Evolutionary conservation across 257 asterid species (phyloP), one percentile per base, ranked within the genome.

Genomic region (Ilex asprella): DNA sequence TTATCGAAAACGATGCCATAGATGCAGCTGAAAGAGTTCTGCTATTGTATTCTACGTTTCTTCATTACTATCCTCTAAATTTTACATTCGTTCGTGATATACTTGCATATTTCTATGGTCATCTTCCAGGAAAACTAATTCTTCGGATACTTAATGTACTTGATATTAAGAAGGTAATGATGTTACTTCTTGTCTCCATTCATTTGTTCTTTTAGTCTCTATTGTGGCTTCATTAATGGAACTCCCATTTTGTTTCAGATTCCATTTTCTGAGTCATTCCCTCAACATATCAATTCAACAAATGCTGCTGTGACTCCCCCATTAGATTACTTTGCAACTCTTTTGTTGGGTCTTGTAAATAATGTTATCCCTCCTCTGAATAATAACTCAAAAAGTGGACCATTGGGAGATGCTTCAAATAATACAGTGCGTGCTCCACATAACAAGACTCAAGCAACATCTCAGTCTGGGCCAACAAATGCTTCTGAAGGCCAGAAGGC

Each of bases 71-170:
- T 80, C 95, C 99, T 69, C 71, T 89, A 74, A 86, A 83, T 76
- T 92, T 92, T 59, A 87, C 96, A 39, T 92, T 92, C 75, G 99
- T 89, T 77, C 99, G 97, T 5, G 99, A 92, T 69, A 87, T 92
- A 77, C 97, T 92, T 60, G 89, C 96, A 57, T 92, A 92, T 82
- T 92, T 92, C 79, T 92, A 92, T 54, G 94, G 97, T 61, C 96
- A 92, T 85, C 97, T 92, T 68, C 94, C 94, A 31, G 95, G 83
- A 73, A 89, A 92, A 76, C 85, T 92, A 61, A 84, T 87, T 68
- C 85, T 86, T 50, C 91, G 95, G 56, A 83, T 92, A 73, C 63
- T 92, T 78, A 84, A 76, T 59, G 89, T 86, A 57, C 71, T 92
- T 61, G 95, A 85, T 52, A 84, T 88, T 75, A 87, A 87, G 81